Base-by-base conservation (phyloP, 176 grass and related monocot genomes). In the Ensete ventricosum region DNA sequence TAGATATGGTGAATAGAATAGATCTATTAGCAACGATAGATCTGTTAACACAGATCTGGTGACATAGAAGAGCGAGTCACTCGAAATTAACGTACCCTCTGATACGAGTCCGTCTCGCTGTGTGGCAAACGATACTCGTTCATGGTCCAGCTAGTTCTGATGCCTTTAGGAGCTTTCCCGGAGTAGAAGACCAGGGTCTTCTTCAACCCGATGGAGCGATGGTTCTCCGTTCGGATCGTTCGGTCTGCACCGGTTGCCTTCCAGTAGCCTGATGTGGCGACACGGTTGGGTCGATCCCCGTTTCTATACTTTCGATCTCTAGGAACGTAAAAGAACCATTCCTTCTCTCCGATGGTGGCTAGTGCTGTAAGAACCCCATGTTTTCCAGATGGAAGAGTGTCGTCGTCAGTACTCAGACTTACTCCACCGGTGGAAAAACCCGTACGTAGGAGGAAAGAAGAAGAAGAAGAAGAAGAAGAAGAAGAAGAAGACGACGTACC, bases 171-270 rank as follows among this genome's bases (percentile, higher is more conserved):
- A 9, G 92, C 92, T 68, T 92, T 96, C 24, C 92, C 92, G 0
- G 90, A 79, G 55, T 96, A 96, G 84, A 96, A 96, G 25, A 96
- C 92, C 51, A 96, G 89, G 50, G 92, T 96, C 89, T 92, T 96
- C 84, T 96, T 96, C 65, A 96, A 77, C 54, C 92, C 92, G 11
- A 96, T 92, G 1, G 86, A 82, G 0, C 86, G 84, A 21, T 82
- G 75, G 16, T 84, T 88, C 27, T 90, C 88, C n/a, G 90, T 84
- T 7, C 81, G 79, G 67, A 96, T 88, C 84, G 83, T 87, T 52
- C 92, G 78, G 53, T 91, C 89, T 0, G 92, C 92, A 11, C 92
- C 34, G 34, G 34, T 43, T 43, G 34, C 34, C 34, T 43, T 43
- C 34, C 34, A 43, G 34, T 43, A 43, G 34, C 34, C 34, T 6